phyloP scores from a whole-genome alignment of 2,329 filamentous ascomycete species.

The Arthrinium puccinioides region DNA sequence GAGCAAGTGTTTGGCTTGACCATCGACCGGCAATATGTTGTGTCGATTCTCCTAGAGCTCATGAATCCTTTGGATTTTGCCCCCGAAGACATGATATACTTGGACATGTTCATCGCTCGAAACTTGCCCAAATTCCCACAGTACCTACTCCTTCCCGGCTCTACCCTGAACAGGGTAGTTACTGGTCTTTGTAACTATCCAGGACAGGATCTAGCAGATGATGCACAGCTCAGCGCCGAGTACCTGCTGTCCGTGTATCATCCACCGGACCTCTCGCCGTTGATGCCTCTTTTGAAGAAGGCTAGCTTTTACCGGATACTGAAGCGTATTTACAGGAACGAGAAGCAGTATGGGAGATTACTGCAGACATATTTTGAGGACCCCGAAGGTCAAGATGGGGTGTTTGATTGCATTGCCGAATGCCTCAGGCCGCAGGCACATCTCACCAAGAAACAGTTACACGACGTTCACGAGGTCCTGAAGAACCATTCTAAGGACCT shows the following conservation, averaged over 20 bases:
- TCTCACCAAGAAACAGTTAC: conserved; percentile 61
- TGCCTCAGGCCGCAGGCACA: conserved; percentile 60
- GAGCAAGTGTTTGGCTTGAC: conserved; percentile 62
- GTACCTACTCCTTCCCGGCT: conserved; percentile 85
- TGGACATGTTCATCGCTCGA: conserved; percentile 97
- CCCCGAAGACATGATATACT: conserved; percentile 77
- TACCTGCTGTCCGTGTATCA: conserved; percentile 92
- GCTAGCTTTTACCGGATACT: conserved; percentile 87
- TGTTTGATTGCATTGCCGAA: conserved; percentile 75
- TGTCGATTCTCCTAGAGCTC: conserved; percentile 84
- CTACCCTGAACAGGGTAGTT: conserved; percentile 74
- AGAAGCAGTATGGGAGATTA: conserved; percentile 73
- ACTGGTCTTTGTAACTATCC: conserved; percentile 80
- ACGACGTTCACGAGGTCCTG: conserved; percentile 63
- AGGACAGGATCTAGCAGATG: conserved; percentile 71
- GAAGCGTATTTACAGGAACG: conserved; percentile 77
- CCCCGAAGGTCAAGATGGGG: conserved; percentile 60
- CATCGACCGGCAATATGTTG: conserved; percentile 85
- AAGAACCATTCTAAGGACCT: conserved; percentile 58
- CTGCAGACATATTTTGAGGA: conserved; percentile 82
- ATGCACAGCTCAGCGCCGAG: conserved; percentile 94
- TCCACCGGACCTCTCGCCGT: conserved; percentile 67
- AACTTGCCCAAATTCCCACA: conserved; percentile 96
- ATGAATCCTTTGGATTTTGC: conserved; percentile 76
- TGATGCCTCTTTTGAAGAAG: conserved; percentile 71